Evolutionary conservation across 2,329 filamentous ascomycete genomes (phyloP).

Genomic region (Aspergillus ochraceus): DNA sequence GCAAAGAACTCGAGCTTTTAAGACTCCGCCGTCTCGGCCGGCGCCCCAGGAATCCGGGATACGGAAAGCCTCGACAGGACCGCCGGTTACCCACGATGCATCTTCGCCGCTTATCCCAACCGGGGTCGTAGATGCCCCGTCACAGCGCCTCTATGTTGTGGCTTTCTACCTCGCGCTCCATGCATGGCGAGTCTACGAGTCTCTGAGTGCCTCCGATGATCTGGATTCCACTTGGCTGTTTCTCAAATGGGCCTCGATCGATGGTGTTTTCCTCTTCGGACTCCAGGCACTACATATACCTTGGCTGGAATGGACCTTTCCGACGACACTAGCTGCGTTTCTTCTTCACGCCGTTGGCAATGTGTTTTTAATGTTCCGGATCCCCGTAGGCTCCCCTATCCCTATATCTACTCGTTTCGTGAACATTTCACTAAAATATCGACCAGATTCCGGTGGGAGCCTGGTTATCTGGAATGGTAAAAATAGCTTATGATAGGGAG

Average conservation of each 20-base stretch:
- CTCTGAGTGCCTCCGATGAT: slow-evolving; percentile 75
- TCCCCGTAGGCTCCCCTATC: slow-evolving; percentile 60
- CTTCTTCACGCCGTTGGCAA: slow-evolving; percentile 71
- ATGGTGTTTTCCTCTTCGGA: slow-evolving; percentile 82
- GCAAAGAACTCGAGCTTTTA: slow-evolving; percentile 36
- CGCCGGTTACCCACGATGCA: slow-evolving; percentile 21
- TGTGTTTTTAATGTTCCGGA: slow-evolving; percentile 88
- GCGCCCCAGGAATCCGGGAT: slow-evolving; percentile 24
- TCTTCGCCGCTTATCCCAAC: slow-evolving; percentile 72
- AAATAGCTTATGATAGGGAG: slow-evolving; percentile 88
- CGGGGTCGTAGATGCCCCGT: slow-evolving; percentile 80
- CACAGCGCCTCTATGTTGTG: slow-evolving; percentile 83
- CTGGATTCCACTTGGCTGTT: slow-evolving; percentile 87
- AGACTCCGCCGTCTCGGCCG: slow-evolving; percentile 26
- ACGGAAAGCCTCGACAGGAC: slow-evolving; percentile 25
- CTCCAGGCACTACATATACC: slow-evolving; percentile 87
- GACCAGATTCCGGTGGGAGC: slow-evolving; percentile 68
- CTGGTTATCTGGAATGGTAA: slow-evolving; percentile 71
- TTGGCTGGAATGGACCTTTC: slow-evolving; percentile 89
- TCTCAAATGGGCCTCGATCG: slow-evolving; percentile 88
- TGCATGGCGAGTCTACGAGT: slow-evolving; percentile 86
- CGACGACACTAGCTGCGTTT: slow-evolving; percentile 70
- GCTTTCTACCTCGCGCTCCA: slow-evolving; percentile 75
- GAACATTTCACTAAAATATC: slow-evolving; percentile 7
- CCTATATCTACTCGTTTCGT: neutral